Conservation (phyloP, 441 rosid species). For the Pelargonium citronellum region DNA sequence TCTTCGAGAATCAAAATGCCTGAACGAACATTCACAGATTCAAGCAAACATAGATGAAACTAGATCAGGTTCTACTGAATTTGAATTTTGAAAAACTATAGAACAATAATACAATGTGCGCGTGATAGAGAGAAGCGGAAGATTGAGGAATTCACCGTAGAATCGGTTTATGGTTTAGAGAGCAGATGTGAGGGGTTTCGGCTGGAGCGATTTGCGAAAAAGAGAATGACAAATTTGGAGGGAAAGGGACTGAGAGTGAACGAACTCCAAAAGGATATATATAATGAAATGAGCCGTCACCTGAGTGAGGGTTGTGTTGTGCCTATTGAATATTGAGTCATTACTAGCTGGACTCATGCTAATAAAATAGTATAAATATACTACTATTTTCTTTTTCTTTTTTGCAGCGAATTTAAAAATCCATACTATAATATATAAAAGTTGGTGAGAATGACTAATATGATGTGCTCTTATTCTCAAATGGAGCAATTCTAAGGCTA, state of each 20-base stretch:
- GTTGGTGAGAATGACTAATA: no score
- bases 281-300: no score
- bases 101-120: not conserved
- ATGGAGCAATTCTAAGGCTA: no score
- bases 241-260: not conserved
- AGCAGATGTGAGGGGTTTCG: not conserved
- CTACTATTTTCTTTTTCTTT: no score
- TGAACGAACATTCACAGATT: not conserved
- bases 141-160: not conserved
- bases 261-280: not conserved
- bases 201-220: not conserved
- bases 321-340: no score
- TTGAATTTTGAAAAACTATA: not conserved
- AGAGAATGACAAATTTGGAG: not conserved
- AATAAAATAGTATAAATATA: no score
- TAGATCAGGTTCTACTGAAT: not conserved
- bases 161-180: not conserved
- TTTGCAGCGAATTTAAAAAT: no score
- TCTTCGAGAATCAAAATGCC: conserved; percentile 17
- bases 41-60: conserved; percentile 2
- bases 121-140: not conserved
- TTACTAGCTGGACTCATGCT: no score
- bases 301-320: no score
- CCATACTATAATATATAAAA: no score
- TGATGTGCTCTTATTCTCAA: no score